Conservation (phyloP, 108 stramenopile genomes). For the Nannochloropsis oceanica region DNA sequence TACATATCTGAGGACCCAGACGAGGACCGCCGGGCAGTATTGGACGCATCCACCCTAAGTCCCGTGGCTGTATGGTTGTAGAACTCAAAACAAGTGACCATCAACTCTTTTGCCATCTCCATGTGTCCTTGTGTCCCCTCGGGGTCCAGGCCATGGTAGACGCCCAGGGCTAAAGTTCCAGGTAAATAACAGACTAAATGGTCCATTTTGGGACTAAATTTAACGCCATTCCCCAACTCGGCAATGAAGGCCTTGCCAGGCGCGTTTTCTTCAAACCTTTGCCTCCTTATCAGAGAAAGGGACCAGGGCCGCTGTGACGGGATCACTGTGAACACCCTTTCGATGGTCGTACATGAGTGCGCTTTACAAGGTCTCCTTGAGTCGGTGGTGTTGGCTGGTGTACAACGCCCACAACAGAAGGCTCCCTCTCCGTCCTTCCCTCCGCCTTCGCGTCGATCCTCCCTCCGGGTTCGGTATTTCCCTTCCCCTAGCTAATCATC, state of each 20-base stretch:
- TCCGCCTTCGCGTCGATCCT: no score
- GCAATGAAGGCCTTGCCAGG: conserved; percentile 21
- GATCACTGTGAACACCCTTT: no score
- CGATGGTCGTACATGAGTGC: no score
- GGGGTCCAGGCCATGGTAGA: conserved; percentile 1
- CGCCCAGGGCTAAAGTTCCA: conserved; percentile 44
- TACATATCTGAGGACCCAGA: neutral
- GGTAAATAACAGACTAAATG: conserved; percentile 90
- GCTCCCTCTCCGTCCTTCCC: no score
- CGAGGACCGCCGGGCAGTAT: neutral
- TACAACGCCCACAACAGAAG: no score
- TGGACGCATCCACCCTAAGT: conserved; percentile 12
- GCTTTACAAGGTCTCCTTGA: no score
- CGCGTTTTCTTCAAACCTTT: no score
- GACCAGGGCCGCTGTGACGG: no score
- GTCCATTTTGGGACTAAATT: conserved; percentile 62
- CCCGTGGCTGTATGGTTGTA: conserved; percentile 33
- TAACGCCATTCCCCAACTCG: conserved; percentile 12
- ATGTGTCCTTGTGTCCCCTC: neutral
- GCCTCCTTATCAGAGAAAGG: no score
- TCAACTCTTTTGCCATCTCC: conserved; percentile 7
- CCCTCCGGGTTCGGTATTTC: no score
- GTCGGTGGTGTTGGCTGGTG: no score
- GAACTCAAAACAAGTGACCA: conserved; percentile 23
- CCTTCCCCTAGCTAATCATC: no score